Evolutionary conservation across 2,329 filamentous ascomycete genomes (phyloP), one percentile per base, ranked within the genome.

Genomic region (Talaromyces amestolkiae): DNA sequence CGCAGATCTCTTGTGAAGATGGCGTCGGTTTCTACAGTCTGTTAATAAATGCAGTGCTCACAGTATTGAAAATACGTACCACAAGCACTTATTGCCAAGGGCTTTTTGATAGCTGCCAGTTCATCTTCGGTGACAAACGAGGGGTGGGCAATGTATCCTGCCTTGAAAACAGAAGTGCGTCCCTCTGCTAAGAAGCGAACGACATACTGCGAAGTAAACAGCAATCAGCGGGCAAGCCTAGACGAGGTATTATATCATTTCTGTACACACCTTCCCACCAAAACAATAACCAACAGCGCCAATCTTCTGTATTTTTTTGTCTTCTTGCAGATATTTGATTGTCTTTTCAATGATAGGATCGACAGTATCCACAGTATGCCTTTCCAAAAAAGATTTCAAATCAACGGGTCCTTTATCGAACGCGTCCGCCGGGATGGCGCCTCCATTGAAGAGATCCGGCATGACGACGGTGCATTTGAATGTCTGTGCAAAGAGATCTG

Each of bases 251-350:
- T 13, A n/a, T 10, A 22, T 54, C 5, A 5, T 35, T 15, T 10
- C 17, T 53, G 3, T 13, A 67, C 79, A 67, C 69, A 87, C 86
- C 82, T 91, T 91, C 64, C 84, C 90, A 43, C 91, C 90, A 70
- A 92, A 91, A 78, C 91, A 93, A 78, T 92, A 92, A 0, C 90
- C 90, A 0, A 88, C 85, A 15, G 82, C 85, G 1, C 86, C 90
- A 41, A 93, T 78, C 68, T 84, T 86, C 74, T 84, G 86, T 54
- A 85, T 76, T 1, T 84, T 84, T 63, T 82, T 79, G 61, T 86
- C 81, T 61, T 82, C 80, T 66, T 84, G 84, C 62, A 92, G 74
- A 64, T 86, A 82, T 74, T 86, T 85, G 68, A 86, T 76, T 39
- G 79, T 77, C 24, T 76, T 72, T 64, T 81, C 80, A 15, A 86